A percentile compares a stretch with the other conserved stretches of the same genome.
These are phyloP conservation scores for Backusella mclennaniae DNA, from an alignment of 192 early-diverging fungal genomes.

Conservation along the genomic window DNA sequence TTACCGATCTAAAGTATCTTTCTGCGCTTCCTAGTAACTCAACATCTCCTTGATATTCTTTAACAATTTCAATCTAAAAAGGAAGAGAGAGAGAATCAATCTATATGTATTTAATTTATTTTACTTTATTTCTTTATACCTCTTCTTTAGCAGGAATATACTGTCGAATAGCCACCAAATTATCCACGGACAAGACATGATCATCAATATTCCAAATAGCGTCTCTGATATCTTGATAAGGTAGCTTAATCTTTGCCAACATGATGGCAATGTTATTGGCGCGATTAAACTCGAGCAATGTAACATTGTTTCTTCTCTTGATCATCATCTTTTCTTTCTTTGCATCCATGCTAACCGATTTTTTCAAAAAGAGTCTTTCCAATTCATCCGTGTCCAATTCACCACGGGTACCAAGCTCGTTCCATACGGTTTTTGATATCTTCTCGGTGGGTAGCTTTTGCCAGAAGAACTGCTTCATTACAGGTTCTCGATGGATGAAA, in stretches of 20 bases:
- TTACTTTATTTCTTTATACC: constrained; percentile 17
- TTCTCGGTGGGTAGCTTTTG: constrained; percentile 45
- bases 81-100: not conserved
- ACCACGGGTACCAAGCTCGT: constrained; percentile 29
- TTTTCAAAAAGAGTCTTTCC: constrained; percentile 48
- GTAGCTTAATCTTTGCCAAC: constrained; percentile 47
- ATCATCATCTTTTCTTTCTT: constrained; percentile 22
- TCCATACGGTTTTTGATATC: constrained; percentile 50
- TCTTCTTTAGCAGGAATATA: constrained; percentile 54
- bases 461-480: constrained; percentile 50
- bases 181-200: constrained; percentile 48
- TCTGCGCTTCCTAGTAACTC: constrained; percentile 51
- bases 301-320: constrained; percentile 37
- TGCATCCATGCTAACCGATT: constrained; percentile 15
- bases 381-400: constrained; percentile 45
- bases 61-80: constrained; percentile 45
- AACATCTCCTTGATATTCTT: constrained; percentile 47
- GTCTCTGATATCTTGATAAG: constrained; percentile 50
- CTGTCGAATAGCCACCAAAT: constrained; percentile 50
- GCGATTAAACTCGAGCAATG: constrained; percentile 48
- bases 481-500: not conserved
- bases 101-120: not conserved
- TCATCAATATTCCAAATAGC: constrained; percentile 54
- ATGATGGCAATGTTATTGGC: constrained; percentile 62
- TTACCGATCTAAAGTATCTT: constrained; percentile 47